phyloP scores from a whole-genome alignment of 2,329 filamentous ascomycete genomes.

The Metarhizium brunneum region DNA sequence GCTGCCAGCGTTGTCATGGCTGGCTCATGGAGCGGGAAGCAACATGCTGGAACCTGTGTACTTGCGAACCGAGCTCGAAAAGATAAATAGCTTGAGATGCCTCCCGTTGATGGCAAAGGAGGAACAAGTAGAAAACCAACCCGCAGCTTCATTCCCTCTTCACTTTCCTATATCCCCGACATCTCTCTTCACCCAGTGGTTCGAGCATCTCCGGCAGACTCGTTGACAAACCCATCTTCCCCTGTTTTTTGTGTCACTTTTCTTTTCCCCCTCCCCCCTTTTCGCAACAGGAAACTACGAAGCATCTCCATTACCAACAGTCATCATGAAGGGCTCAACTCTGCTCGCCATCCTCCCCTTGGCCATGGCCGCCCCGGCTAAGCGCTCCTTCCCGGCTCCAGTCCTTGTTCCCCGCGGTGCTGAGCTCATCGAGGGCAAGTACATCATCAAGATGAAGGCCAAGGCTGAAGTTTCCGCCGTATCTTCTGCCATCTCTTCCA shows the following conservation, averaged over 20 bases:
- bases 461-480: constrained; percentile 14
- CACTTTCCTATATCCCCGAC: background rate
- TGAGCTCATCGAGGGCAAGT: constrained; percentile 24
- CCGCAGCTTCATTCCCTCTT: background rate
- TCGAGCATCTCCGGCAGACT: background rate
- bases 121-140: background rate
- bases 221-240: background rate
- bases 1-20: too few species aligned
- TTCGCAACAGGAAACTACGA: constrained; percentile 4
- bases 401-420: constrained; percentile 21
- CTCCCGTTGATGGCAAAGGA: background rate
- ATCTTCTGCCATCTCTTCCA: constrained; percentile 14
- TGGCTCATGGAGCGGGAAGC: background rate
- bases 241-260: background rate
- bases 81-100: background rate
- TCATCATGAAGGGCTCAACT: constrained; percentile 20
- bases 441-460: constrained; percentile 27
- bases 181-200: background rate
- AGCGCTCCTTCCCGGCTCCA: constrained; percentile 24
- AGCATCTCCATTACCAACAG: background rate
- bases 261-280: background rate
- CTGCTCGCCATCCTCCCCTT: constrained; percentile 24
- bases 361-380: constrained; percentile 20
- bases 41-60: background rate
- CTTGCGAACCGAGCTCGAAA: background rate